These are phyloP conservation scores for Medicago lupulina DNA, from an alignment of 306 rosid species.

Conservation along the genomic window DNA sequence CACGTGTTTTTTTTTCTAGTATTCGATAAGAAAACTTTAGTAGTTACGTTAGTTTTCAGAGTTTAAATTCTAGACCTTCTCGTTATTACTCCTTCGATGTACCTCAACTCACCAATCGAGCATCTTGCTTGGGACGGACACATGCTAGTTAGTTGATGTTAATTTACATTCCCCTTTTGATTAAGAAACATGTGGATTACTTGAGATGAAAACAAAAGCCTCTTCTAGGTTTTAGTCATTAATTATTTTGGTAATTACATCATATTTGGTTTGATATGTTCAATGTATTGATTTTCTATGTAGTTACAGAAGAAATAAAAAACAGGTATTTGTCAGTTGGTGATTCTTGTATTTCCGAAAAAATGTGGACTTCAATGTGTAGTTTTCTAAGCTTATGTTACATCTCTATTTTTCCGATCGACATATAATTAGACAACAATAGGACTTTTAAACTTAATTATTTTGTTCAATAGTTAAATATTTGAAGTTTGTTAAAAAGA, in stretches of 20 bases:
- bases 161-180: conserved; percentile 2
- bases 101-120: background rate
- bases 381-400: too few species aligned
- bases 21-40: background rate
- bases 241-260: conserved; percentile 3
- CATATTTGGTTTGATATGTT: conserved; percentile 7
- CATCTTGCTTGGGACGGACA: background rate
- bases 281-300: background rate
- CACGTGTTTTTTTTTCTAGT: background rate
- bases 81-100: background rate
- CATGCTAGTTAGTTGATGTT: conserved; percentile 9
- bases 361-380: too few species aligned
- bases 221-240: conserved; percentile 24
- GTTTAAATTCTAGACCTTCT: too few species aligned
- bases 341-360: background rate
- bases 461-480: too few species aligned
- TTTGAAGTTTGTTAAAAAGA: too few species aligned
- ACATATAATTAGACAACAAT: too few species aligned
- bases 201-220: background rate
- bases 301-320: background rate
- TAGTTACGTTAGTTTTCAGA: background rate
- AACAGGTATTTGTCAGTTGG: background rate
- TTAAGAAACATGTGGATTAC: conserved; percentile 10
- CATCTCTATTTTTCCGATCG: too few species aligned
- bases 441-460: too few species aligned